Conservation (phyloP, 2,329 filamentous ascomycete species). For the Phyllosticta citriasiana region DNA sequence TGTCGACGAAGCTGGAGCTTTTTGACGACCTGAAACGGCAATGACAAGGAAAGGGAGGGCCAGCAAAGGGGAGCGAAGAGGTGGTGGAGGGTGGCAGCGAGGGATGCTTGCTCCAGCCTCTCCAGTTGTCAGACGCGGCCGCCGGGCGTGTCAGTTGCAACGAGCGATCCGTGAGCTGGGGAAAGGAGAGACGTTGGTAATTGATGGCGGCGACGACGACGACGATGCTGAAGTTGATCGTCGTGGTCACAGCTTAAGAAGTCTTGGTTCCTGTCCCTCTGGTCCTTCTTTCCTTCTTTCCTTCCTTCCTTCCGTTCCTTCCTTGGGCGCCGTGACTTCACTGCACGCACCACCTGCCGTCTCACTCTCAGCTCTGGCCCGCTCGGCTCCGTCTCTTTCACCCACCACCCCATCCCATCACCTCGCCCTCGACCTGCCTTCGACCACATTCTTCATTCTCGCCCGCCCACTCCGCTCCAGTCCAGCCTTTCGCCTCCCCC, state of each 20-base stretch:
- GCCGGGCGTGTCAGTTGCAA: not conserved
- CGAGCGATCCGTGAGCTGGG: not conserved
- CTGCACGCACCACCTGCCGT: not conserved
- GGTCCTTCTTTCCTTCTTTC: not conserved
- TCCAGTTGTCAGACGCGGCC: not conserved
- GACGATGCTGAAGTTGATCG: too few species aligned
- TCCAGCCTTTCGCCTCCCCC: not conserved
- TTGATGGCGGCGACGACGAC: too few species aligned
- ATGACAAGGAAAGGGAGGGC: not conserved
- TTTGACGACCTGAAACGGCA: not conserved
- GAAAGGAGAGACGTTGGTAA: not conserved
- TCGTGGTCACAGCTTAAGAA: not conserved
- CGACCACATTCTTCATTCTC: conserved; percentile 7
- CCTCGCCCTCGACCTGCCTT: conserved; percentile 1
- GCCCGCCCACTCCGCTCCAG: not conserved
- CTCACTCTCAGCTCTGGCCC: conserved; percentile 2
- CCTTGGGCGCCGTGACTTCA: too few species aligned
- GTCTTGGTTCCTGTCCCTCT: not conserved
- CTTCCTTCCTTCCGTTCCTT: too few species aligned
- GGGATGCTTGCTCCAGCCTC: not conserved
- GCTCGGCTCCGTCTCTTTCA: conserved; percentile 3
- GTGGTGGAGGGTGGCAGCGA: not conserved
- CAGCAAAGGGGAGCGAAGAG: not conserved
- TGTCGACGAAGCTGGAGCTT: not conserved
- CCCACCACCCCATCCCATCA: conserved; percentile 5